Base-by-base conservation (phyloP, 2,329 filamentous ascomycete species). In the Lojkania enalia region DNA sequence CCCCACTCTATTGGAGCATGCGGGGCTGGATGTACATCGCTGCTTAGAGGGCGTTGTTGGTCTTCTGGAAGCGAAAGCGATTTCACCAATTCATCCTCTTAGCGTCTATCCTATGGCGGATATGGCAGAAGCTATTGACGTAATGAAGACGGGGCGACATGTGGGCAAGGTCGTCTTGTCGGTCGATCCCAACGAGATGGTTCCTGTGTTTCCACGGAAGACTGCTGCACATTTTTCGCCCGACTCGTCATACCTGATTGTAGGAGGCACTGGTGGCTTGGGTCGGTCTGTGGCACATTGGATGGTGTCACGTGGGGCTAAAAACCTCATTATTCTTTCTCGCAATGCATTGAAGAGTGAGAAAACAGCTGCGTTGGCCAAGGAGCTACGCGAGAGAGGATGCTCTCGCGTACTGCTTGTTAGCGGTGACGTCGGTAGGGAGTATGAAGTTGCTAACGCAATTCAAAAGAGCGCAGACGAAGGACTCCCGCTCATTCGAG, bases 1-100 rank as follows among this genome's bases (percentile, higher is more conserved):
- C 14, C 66, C 54, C 9, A 35, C 23, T n/a, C 55, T 77, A 3
- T 74, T 75, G 39, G 56, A 75, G 5, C 73, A 44, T 20, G 39
- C 74, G 0, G 30, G 30, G 7, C 30, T 7, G 9, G 9, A 11
- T 7, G 15, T 33, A 7, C 7, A 11, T 11, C 9, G 15, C 7
- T 9, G 7, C 9, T 11, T 33, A 7, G 15, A 9, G 7, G 15
- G 15, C 7, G 9, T 11, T 11, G 7, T 33, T 16, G 9, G 15
- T 33, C 15, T 33, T 9, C 7, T 33, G 9, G 7, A 33, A 7
- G 15, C 9, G 15, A 9, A 16, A 33, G 15, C 15, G 9, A 16
- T 33, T 33, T 7, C 7, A 33, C 30, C 30, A 11, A 33, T 33
- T 33, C 30, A 16, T 7, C 30, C 30, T 7, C 7, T 33, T 33